A percentile compares a stretch with the other conserved stretches of the same genome.
Conservation (phyloP, 352 stramenopile species). For the Phytophthora fragariaefolia region DNA sequence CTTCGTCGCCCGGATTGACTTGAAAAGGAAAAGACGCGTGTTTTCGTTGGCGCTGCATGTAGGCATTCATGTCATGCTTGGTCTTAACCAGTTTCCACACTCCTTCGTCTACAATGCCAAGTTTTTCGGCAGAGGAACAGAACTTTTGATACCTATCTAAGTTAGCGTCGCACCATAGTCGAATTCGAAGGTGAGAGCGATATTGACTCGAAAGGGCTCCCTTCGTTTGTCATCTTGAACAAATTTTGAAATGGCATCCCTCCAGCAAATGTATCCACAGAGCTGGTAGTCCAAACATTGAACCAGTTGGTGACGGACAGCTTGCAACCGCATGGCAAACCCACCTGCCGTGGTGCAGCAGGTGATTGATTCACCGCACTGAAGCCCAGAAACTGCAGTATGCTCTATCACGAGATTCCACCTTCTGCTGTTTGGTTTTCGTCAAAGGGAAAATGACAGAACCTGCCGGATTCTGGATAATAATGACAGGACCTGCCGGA, state of each 20-base stretch:
- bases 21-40: background rate
- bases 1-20: background rate
- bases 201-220: constrained; percentile 28
- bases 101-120: background rate
- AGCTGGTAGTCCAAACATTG: background rate
- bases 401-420: background rate
- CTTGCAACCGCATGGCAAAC: background rate
- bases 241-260: background rate
- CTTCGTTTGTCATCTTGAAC: background rate
- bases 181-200: constrained; percentile 19
- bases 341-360: background rate
- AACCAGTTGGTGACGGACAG: background rate
- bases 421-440: background rate
- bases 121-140: constrained; percentile 10
- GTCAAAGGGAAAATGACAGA: no score
- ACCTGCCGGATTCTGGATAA: no score
- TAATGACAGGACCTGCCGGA: no score
- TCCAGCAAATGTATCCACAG: background rate
- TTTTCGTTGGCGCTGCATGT: constrained; percentile 11
- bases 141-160: constrained; percentile 36
- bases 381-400: background rate
- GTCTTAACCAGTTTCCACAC: constrained; percentile 24
- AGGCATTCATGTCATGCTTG: constrained; percentile 9
- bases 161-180: constrained; percentile 14
- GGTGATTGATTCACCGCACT: background rate